These are phyloP conservation scores for Phytopythium helicoides DNA, from an alignment of 352 stramenopile genomes.

Conservation along the genomic window DNA sequence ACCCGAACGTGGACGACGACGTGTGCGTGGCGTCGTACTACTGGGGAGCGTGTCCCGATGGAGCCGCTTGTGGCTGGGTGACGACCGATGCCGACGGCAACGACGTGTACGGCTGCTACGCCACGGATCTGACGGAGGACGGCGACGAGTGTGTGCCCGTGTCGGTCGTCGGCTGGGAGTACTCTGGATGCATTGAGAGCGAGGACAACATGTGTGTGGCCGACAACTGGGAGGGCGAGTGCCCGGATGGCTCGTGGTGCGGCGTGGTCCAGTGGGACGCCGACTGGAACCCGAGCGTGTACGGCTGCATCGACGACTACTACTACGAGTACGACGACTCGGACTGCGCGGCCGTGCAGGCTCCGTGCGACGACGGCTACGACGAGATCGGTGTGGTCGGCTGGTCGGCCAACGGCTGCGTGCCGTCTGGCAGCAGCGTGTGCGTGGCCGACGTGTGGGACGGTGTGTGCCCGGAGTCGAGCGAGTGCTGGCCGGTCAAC, in stretches of 20 bases:
- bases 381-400: constrained; percentile 4
- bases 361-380: constrained; percentile 1
- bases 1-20: background rate
- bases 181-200: background rate
- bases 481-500: constrained; percentile 1
- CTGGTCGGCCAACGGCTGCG: constrained; percentile 4
- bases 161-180: constrained; percentile 3
- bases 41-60: constrained; percentile 3
- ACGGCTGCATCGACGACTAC: background rate
- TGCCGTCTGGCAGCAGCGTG: background rate
- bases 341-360: background rate
- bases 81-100: constrained; percentile 1
- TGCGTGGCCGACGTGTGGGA: constrained; percentile 5
- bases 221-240: constrained; percentile 12
- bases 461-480: constrained; percentile 4
- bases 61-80: constrained; percentile 1
- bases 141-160: background rate
- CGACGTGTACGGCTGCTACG: constrained; percentile 7
- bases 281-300: background rate
- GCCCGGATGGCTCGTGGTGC: constrained; percentile 7
- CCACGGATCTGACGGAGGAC: constrained; percentile 4
- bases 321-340: constrained; percentile 4
- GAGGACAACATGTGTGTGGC: constrained; percentile 9
- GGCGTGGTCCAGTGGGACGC: background rate
- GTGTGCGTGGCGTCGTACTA: constrained; percentile 4